phyloP scores from a whole-genome alignment of 768 basidiomycete species.

The Pleurotus cornucopiae region DNA sequence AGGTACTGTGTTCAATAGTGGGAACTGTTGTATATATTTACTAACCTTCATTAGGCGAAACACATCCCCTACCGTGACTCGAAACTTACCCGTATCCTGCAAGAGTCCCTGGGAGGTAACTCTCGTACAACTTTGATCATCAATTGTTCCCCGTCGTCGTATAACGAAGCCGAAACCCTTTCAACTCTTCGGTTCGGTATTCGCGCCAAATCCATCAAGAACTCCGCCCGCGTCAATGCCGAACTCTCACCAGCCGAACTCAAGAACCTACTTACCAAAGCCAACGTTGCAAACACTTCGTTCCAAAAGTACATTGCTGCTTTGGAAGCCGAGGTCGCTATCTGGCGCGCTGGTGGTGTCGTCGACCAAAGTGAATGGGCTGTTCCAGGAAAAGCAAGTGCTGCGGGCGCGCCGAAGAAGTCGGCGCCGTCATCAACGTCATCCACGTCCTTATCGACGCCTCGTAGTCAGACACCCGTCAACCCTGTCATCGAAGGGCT shows the following conservation, averaged over 20 bases:
- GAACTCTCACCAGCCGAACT: conserved; percentile 96
- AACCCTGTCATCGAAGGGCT: conserved; percentile 72
- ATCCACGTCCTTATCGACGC: conserved; percentile 49
- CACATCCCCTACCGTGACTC: conserved; percentile 99
- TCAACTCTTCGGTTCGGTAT: conserved; percentile 99
- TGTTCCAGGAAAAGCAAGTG: conserved; percentile 54
- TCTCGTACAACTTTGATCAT: conserved; percentile 97
- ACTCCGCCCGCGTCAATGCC: conserved; percentile 96
- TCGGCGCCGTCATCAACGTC: conserved; percentile 64
- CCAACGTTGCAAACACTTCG: conserved; percentile 78
- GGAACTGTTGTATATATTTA: conserved; percentile 7
- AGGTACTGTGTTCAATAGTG: conserved; percentile 45
- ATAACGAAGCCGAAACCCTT: conserved; percentile 95
- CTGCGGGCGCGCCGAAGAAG: conserved; percentile 50
- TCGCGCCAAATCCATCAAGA: conserved; percentile 99
- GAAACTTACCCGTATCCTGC: conserved; percentile 96
- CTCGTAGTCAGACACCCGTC: conserved; percentile 65
- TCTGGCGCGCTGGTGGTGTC: conserved; percentile 84
- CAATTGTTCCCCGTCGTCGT: conserved; percentile 97
- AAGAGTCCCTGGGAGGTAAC: conserved; percentile 97
- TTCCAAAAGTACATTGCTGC: conserved; percentile 85
- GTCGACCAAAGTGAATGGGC: conserved; percentile 88
- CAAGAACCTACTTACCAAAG: conserved; percentile 87
- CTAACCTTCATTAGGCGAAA: conserved; percentile 57
- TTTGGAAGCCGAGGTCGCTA: conserved; percentile 84